phyloP scores from a whole-genome alignment of 495 filamentous ascomycete genomes.

The Lophium mytilinum region DNA sequence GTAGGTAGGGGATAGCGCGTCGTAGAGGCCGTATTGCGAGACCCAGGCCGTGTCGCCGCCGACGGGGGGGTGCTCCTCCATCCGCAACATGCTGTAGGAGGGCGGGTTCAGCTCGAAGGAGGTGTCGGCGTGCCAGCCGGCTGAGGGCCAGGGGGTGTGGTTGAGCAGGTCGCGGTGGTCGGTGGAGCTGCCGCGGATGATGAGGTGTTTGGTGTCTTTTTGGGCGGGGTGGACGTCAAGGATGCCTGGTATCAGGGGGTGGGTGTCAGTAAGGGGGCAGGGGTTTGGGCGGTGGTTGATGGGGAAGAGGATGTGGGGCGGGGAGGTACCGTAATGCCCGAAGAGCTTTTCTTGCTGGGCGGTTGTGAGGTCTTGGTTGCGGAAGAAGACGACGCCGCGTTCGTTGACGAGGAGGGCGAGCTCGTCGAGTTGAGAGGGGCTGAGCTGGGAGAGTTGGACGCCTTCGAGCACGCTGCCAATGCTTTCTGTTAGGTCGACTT shows the following conservation, averaged over 20 bases:
- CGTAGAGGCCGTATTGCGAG: neutral
- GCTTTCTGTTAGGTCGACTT: constrained; percentile 41
- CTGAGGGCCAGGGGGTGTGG: constrained; percentile 7
- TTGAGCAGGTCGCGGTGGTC: constrained; percentile 46
- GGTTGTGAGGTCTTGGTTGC: constrained; percentile 45
- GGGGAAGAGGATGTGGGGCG: too few species aligned
- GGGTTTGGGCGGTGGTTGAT: constrained; percentile 17
- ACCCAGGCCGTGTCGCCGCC: constrained; percentile 4
- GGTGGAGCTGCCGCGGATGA: constrained; percentile 33
- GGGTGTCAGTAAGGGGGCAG: neutral
- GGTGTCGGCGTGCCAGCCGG: constrained; percentile 5
- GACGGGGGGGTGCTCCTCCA: neutral
- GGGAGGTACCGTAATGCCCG: neutral
- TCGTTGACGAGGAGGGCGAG: constrained; percentile 37
- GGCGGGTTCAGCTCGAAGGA: neutral
- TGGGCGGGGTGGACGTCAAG: neutral
- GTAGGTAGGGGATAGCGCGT: neutral
- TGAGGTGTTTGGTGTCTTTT: neutral
- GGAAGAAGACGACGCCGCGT: constrained; percentile 38
- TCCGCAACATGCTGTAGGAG: neutral
- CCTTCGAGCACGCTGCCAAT: constrained; percentile 41
- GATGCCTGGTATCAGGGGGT: constrained; percentile 2
- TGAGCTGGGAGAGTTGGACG: constrained; percentile 40
- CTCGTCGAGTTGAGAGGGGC: constrained; percentile 33
- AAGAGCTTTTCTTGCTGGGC: neutral